Base-by-base conservation (phyloP, 192 early-diverging fungal species). In the Linnemannia hyalina region DNA sequence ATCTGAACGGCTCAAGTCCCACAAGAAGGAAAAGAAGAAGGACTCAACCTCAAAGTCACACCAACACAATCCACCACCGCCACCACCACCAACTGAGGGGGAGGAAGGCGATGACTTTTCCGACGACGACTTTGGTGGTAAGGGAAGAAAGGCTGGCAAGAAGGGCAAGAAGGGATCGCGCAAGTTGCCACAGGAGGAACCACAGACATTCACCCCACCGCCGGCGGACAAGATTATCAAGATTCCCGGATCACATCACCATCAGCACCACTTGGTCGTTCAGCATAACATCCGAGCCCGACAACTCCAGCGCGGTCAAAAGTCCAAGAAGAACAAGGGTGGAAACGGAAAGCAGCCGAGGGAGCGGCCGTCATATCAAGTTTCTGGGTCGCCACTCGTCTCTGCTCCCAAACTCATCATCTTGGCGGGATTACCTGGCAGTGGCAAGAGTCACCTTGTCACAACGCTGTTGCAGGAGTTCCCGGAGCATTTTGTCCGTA, bases 211-310 rank as follows among this genome's bases (percentile, higher is more conserved):
- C 69, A 76, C 74, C n/a, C 80, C 84, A 46, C 79, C 80, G 10
- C 84, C 84, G 70, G 71, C 78, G 4, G 73, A 86, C 52, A 86
- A 86, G 71, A 86, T 86, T 46, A 86, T 86, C 63, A 80, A 80
- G 38, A 71, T 86, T 42, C 84, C 84, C 18, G 84, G 84, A 18
- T 81, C 79, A 11, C 75, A 75, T 3, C 83, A 86, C 42, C 84
- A 86, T 23, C 84, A 86, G 29, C 84, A 86, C 35, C 84, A 86
- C 38, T 41, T 86, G 18, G 54, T 86, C 26, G 84, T 86, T 42
- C 84, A 86, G 44, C 84, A 86, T n/a, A 86, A 86, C 40, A 75
- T 80, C 6, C 78, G 84, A n/a, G 84, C 84, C 20, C 74, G 74
- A 38, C 74, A 85, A 46, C 75, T 86, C 69, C 84, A 85, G 29